Conservation (phyloP, 2,329 filamentous ascomycete genomes). For the Cytospora leucostoma region DNA sequence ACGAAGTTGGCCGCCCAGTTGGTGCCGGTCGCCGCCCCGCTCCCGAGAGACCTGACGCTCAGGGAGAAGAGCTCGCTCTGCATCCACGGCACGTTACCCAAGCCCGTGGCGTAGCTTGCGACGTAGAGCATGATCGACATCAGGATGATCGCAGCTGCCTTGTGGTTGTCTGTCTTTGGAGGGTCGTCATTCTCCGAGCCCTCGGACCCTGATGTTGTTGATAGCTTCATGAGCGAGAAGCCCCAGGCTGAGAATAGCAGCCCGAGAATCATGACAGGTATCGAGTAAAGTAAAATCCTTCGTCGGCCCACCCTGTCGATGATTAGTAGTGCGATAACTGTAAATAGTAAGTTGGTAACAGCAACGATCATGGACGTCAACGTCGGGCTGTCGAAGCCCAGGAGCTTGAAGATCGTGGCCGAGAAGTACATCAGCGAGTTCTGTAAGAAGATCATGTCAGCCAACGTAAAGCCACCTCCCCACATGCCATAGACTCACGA, state of each 20-base stretch:
- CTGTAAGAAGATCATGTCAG: constrained; percentile 38
- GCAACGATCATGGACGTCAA: constrained; percentile 78
- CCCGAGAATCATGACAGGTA: constrained; percentile 80
- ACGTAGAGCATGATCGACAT: constrained; percentile 80
- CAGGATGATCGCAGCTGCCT: constrained; percentile 62
- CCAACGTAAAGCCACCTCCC: not conserved
- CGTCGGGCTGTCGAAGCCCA: constrained; percentile 78
- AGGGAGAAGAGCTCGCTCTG: constrained; percentile 89
- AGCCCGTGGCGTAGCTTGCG: constrained; percentile 79
- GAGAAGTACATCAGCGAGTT: constrained; percentile 94
- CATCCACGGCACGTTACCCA: constrained; percentile 96
- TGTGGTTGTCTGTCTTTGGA: constrained; percentile 29
- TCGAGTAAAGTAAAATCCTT: constrained; percentile 76
- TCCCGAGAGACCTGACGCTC: constrained; percentile 70
- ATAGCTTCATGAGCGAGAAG: constrained; percentile 65
- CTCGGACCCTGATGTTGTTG: constrained; percentile 30
- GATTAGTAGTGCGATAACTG: constrained; percentile 69
- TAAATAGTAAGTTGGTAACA: constrained; percentile 80
- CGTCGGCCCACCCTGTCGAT: constrained; percentile 81
- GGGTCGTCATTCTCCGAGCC: constrained; percentile 26
- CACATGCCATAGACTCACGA: constrained; percentile 52
- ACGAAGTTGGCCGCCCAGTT: constrained; percentile 89
- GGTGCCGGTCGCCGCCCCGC: constrained; percentile 73
- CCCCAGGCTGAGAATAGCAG: constrained; percentile 71
- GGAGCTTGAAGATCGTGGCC: constrained; percentile 75